Evolutionary conservation across 345 rosid genomes (phyloP).

Genomic region (Lumnitzera racemosa): DNA sequence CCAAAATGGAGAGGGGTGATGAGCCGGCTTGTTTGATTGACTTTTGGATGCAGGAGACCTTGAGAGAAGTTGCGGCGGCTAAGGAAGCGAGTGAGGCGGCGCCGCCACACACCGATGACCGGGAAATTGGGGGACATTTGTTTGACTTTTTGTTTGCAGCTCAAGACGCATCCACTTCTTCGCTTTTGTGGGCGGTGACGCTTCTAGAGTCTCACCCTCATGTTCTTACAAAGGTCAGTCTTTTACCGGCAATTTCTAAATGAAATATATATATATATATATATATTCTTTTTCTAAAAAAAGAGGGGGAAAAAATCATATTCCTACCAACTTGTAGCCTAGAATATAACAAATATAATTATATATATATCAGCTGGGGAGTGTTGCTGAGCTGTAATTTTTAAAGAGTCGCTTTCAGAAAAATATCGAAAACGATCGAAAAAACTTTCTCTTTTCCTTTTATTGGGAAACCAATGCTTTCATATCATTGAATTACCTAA

Average conservation of each 20-base stretch:
- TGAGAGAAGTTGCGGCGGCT: constrained; percentile 28
- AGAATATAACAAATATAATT: too few species aligned
- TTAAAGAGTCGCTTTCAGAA: too few species aligned
- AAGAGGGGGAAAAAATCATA: too few species aligned
- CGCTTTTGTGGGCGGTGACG: constrained; percentile 73
- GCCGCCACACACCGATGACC: constrained; percentile 38
- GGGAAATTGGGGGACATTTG: constrained; percentile 56
- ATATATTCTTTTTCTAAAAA: too few species aligned
- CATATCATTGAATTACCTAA: too few species aligned
- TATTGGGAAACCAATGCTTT: too few species aligned
- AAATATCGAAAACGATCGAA: too few species aligned
- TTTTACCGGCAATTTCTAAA: too few species aligned
- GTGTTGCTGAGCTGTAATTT: too few species aligned
- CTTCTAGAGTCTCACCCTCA: constrained; percentile 72
- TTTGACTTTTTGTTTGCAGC: constrained; percentile 84
- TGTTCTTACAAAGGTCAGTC: constrained; percentile 23
- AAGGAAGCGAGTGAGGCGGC: constrained; percentile 20
- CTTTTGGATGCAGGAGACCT: constrained; percentile 70
- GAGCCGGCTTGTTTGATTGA: constrained; percentile 71
- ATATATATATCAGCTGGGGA: too few species aligned
- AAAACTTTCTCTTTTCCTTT: too few species aligned
- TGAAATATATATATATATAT: not conserved
- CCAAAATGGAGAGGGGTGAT: constrained; percentile 33
- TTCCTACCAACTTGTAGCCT: too few species aligned
- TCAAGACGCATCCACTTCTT: constrained; percentile 87